Conservation (phyloP, 2,329 filamentous ascomycete genomes). For the Lecanoromycetidae sp. region DNA sequence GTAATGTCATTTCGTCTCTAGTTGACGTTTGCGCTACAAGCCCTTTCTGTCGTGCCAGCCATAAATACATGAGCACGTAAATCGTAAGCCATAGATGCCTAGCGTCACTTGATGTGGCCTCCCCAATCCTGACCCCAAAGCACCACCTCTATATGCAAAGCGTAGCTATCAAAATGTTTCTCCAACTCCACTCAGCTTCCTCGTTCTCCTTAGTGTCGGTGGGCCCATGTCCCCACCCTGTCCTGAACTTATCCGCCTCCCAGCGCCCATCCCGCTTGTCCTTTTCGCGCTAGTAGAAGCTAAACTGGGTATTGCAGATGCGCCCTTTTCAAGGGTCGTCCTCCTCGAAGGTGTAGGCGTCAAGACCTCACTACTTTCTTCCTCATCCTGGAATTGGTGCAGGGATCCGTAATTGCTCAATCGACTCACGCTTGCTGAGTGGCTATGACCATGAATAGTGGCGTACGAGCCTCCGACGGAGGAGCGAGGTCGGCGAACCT, state of each 20-base stretch:
- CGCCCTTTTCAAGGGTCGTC: constrained; percentile 16
- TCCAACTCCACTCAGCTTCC: constrained; percentile 42
- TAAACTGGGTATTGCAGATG: constrained; percentile 25
- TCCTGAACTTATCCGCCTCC: constrained; percentile 29
- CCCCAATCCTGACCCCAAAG: neutral
- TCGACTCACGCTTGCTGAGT: constrained; percentile 44
- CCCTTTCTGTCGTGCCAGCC: constrained; percentile 7
- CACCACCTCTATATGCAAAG: neutral
- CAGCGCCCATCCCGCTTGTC: constrained; percentile 18
- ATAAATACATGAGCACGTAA: constrained; percentile 11
- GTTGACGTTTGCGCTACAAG: too few relatives aligned
- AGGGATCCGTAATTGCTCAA: constrained; percentile 12
- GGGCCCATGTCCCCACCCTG: constrained; percentile 36
- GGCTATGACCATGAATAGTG: constrained; percentile 36
- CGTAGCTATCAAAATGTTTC: constrained; percentile 40
- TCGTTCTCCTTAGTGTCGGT: constrained; percentile 30
- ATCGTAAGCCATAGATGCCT: constrained; percentile 7
- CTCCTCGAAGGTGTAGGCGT: constrained; percentile 34
- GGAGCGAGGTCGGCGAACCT: constrained; percentile 52
- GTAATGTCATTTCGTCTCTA: too few relatives aligned
- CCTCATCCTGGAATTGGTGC: constrained; percentile 36
- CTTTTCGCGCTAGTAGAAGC: constrained; percentile 5
- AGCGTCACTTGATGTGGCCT: neutral
- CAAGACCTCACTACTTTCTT: constrained; percentile 28
- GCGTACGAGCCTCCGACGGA: constrained; percentile 52